phyloP scores from a whole-genome alignment of 805 yeast genomes.

The Starmerella asiatica region DNA sequence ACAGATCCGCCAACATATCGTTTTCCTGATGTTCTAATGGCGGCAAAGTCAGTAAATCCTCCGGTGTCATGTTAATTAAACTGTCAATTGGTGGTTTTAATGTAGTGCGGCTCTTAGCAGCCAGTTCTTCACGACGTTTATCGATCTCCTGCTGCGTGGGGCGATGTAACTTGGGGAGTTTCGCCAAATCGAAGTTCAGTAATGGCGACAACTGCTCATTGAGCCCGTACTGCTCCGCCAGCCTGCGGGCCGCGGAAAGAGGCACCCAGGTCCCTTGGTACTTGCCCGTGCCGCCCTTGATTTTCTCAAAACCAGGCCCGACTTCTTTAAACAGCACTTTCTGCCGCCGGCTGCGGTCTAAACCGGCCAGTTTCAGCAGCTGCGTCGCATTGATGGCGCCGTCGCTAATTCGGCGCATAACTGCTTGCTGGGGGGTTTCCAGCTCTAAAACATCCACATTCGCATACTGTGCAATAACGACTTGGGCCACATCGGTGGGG shows the following conservation, averaged over 20 bases:
- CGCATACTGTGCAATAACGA: constrained; percentile 51
- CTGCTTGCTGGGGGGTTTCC: constrained; percentile 46
- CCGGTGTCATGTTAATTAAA: not conserved
- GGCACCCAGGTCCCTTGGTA: constrained; percentile 64
- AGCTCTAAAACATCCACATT: constrained; percentile 49
- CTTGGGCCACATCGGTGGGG: constrained; percentile 11
- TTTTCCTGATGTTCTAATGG: constrained; percentile 15
- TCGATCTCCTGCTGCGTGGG: constrained; percentile 39
- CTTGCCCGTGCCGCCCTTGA: constrained; percentile 63
- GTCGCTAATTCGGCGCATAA: constrained; percentile 52
- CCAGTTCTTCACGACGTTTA: constrained; percentile 28
- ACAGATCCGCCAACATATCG: constrained; percentile 8
- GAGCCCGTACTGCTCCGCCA: constrained; percentile 50
- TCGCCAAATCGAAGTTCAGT: constrained; percentile 32
- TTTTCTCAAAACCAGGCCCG: constrained; percentile 53
- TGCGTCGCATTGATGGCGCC: constrained; percentile 63
- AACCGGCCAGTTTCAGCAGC: constrained; percentile 51
- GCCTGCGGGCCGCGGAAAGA: constrained; percentile 41
- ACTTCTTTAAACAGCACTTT: constrained; percentile 52
- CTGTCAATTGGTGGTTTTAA: not conserved
- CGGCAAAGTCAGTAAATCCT: constrained; percentile 12
- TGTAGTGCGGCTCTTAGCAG: constrained; percentile 1
- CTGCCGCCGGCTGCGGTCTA: constrained; percentile 51
- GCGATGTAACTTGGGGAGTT: constrained; percentile 29
- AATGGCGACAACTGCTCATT: constrained; percentile 40